phyloP scores from a whole-genome alignment of 2,329 filamentous ascomycete genomes.

The Biscogniauxia sp. region DNA sequence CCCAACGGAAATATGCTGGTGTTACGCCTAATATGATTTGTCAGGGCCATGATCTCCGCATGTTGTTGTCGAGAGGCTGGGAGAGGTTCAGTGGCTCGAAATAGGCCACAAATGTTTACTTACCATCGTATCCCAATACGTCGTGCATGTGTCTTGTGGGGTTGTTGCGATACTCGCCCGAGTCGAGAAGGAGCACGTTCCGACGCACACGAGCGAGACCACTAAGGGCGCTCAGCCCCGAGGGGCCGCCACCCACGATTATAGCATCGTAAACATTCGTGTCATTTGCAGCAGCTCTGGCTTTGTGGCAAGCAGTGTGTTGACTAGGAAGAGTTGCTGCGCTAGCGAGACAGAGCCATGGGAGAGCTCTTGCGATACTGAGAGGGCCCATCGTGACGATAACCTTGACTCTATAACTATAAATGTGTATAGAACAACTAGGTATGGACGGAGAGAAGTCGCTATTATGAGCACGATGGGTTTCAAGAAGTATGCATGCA shows the following conservation, averaged over 20 bases:
- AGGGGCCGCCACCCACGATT: constrained; percentile 17
- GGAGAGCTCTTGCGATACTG: not conserved
- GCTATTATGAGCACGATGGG: not conserved
- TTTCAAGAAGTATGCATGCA: not conserved
- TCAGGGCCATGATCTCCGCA: not conserved
- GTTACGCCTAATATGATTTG: constrained; percentile 44
- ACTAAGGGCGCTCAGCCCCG: constrained; percentile 43
- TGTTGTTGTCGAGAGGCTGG: too few species aligned
- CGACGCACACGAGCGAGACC: constrained; percentile 58
- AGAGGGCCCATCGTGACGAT: not conserved
- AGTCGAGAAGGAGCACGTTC: constrained; percentile 56
- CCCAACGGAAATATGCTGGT: constrained; percentile 52
- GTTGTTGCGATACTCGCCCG: constrained; percentile 55
- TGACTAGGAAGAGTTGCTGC: not conserved
- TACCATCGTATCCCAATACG: constrained; percentile 59
- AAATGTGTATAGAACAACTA: not conserved
- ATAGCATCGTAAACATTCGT: constrained; percentile 10
- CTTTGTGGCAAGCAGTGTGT: not conserved
- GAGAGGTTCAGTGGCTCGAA: not conserved
- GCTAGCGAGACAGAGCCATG: not conserved
- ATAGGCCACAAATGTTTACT: constrained; percentile 1
- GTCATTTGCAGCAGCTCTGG: not conserved
- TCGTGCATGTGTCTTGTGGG: constrained; percentile 60
- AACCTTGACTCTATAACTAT: not conserved
- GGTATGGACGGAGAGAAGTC: too few species aligned